phyloP scores from a whole-genome alignment of 805 yeast species.

The Debaryomyces prosopidis region DNA sequence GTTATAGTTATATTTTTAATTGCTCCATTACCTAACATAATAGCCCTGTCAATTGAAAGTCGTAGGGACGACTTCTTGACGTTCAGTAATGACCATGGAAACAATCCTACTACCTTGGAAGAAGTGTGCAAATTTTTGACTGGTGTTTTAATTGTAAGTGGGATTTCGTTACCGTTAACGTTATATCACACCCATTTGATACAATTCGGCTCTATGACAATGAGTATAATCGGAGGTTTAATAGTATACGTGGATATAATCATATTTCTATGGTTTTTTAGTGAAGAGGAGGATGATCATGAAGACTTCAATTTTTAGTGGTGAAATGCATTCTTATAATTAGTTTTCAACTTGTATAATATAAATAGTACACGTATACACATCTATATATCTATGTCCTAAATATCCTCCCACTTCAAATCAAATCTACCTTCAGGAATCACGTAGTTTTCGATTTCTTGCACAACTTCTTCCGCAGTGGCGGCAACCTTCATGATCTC shows the following conservation, averaged over 20 bases:
- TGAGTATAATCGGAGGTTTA: conserved; percentile 46
- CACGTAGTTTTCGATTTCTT: conserved; percentile 57
- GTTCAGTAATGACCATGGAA: conserved; percentile 40
- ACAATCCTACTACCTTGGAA: conserved; percentile 36
- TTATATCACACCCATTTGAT: conserved; percentile 39
- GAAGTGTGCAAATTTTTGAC: conserved; percentile 41
- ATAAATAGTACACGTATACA: background rate
- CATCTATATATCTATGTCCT: background rate
- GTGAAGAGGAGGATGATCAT: conserved; percentile 44
- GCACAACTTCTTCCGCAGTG: conserved; percentile 67
- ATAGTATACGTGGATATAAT: conserved; percentile 46
- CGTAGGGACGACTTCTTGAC: conserved; percentile 45
- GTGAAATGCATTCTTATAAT: background rate
- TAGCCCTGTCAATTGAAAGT: conserved; percentile 36
- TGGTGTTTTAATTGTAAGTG: conserved; percentile 43
- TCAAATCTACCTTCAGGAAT: conserved; percentile 75
- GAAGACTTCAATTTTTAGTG: conserved; percentile 44
- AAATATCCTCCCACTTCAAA: conserved; percentile 59
- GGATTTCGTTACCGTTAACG: conserved; percentile 44
- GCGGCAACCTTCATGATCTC: conserved; percentile 68
- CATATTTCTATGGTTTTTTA: conserved; percentile 47
- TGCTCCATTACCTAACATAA: conserved; percentile 47
- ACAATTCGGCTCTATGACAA: conserved; percentile 38
- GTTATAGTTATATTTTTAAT: conserved; percentile 42
- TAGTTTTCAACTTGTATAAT: background rate